Base-by-base conservation (phyloP, 208 protist species). In the Blastocrithidia nonstop region DNA sequence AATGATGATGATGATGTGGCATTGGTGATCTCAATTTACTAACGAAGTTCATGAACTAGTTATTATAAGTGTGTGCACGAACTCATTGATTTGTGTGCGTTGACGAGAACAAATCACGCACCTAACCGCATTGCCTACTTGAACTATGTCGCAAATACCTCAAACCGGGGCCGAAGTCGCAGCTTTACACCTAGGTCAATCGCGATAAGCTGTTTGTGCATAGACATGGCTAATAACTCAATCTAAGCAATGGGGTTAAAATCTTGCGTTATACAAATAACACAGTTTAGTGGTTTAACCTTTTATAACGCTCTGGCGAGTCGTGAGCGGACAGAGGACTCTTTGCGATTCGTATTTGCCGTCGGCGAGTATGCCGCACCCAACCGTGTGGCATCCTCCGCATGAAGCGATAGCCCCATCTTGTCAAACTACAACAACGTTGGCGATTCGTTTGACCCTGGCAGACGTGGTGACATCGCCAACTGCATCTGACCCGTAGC, bases 1-100 rank as follows among this genome's bases (percentile, higher is more conserved):
- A 15, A n/a, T 35, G 29, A 11, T 35, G 29, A 11, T 35, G 29
- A 11, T 35, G 29, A 15, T 35, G 29, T 35, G 11, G 29, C 29
- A 15, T 11, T 35, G 29, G n/a, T n/a, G 29, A 11, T 35, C 29
- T 78, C 62, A 31, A 73, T 65, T 20, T 71, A 68, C 28, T 21
- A 31, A 24, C 64, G 58, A 17, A 69, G 68, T 15, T 88, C 79
- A 43, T 52, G 53, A 7, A 88, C 25, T 15, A 88, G 54, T 25
- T 79, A 68, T 29, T 80, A 64, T 35, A 88, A 59, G 22, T 80
- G 24, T 24, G 60, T 45, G 41, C 66, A 79, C 20, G 71, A 66
- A 35, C 60, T 77, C 57, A 88, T 88, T 1, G 79, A 88, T 36
- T 88, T 88, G 57, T 88, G 79, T 9, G 79, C 79, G 55, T 83